phyloP scores from a whole-genome alignment of 1,284 basidiomycete genomes.

The Pyrrhoderma noxium region DNA sequence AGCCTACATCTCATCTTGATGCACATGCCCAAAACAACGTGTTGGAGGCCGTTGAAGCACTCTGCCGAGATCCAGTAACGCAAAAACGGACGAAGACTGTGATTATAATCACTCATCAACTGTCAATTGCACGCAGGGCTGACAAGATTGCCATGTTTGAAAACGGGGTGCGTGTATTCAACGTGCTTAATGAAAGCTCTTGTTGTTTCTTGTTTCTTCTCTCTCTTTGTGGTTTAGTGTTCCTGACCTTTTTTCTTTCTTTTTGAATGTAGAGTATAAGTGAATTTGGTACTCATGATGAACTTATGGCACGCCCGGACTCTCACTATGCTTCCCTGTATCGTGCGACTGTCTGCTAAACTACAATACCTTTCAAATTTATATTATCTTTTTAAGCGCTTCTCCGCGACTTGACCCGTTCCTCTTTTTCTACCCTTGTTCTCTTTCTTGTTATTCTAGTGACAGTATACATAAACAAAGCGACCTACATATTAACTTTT shows the following conservation, averaged over 20 bases:
- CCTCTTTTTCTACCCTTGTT: no score
- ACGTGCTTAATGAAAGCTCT: slow-evolving; percentile 8
- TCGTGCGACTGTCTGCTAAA: slow-evolving; percentile 49
- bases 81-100: slow-evolving; percentile 61
- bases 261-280: slow-evolving; percentile 49
- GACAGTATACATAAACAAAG: no score
- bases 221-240: no score
- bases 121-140: slow-evolving; percentile 70
- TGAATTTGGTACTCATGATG: slow-evolving; percentile 74
- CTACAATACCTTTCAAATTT: not conserved
- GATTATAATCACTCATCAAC: slow-evolving; percentile 78
- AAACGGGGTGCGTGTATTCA: slow-evolving; percentile 51
- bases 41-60: slow-evolving; percentile 61
- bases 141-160: slow-evolving; percentile 85
- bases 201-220: no score
- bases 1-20: slow-evolving; percentile 78
- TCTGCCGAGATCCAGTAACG: slow-evolving; percentile 43
- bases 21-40: slow-evolving; percentile 73
- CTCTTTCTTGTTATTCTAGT: no score
- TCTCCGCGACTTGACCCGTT: no score
- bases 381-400: no score
- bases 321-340: slow-evolving; percentile 61
- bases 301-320: slow-evolving; percentile 55
- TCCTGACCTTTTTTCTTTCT: slow-evolving; percentile 16
- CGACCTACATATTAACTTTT: no score